phyloP scores from a whole-genome alignment of 345 rosid species.

The Melastoma malabathricum region DNA sequence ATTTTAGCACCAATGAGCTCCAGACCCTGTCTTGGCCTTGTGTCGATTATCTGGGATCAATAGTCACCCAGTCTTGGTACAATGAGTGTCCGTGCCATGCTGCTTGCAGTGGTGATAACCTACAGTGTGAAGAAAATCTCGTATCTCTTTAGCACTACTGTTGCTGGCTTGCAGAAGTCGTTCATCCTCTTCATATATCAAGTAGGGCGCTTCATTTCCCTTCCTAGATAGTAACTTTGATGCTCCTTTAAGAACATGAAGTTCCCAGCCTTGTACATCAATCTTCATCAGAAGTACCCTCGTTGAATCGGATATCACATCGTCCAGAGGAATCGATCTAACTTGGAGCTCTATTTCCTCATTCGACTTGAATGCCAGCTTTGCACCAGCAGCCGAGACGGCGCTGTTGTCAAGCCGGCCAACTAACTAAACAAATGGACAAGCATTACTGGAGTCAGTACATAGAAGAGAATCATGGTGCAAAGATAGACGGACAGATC shows the following conservation, averaged over 20 bases:
- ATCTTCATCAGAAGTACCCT: slow-evolving; percentile 61
- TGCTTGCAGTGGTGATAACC: slow-evolving; percentile 62
- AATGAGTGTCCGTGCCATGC: slow-evolving; percentile 77
- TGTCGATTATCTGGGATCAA: not conserved
- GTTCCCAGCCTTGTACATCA: slow-evolving; percentile 98
- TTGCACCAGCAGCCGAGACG: slow-evolving; percentile 80
- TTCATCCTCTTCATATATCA: slow-evolving; percentile 92
- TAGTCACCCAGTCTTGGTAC: slow-evolving; percentile 21
- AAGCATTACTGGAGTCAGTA: not conserved
- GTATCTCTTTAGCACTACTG: slow-evolving; percentile 68
- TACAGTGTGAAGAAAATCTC: slow-evolving; percentile 44
- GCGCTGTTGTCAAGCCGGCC: slow-evolving; percentile 97
- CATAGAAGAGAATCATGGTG: not conserved
- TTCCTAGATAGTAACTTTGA: slow-evolving; percentile 58
- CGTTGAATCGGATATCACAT: slow-evolving; percentile 46
- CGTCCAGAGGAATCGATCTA: slow-evolving; percentile 68
- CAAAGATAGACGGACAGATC: too few relatives aligned
- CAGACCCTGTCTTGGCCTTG: too few relatives aligned
- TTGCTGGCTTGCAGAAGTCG: slow-evolving; percentile 78
- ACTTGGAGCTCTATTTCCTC: slow-evolving; percentile 86
- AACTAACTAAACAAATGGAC: slow-evolving; percentile 42
- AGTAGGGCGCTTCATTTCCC: slow-evolving; percentile 64
- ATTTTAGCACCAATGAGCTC: too few relatives aligned
- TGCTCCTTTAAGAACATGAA: slow-evolving; percentile 84
- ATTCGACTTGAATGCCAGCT: slow-evolving; percentile 85